Evolutionary conservation across 192 early-diverging fungal species (phyloP), one percentile per base, ranked within the genome.

Genomic region (Coemansia sp.): DNA sequence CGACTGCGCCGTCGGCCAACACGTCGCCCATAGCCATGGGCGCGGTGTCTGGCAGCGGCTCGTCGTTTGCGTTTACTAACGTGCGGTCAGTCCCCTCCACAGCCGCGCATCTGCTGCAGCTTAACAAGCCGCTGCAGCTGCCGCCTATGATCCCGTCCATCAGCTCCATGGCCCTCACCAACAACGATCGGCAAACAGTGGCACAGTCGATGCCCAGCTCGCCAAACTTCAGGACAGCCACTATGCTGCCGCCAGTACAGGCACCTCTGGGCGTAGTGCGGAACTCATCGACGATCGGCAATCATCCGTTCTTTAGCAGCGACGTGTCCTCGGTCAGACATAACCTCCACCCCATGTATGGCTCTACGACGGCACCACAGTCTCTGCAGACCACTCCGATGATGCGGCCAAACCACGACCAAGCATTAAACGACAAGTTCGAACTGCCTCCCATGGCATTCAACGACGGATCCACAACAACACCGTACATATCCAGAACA

Each of bases 171-270:
- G 57, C 22, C 40, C n/a, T n/a, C n/a, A 54, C 3, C 63, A 64
- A 20, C 49, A 49, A 10, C 49, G 15, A 15, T 32, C 17, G 14
- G 29, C 19, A 36, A 53, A 61, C 20, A 25, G 59, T 60, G 35
- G 46, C 78, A 10, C 78, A 81, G 63, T 81, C 78, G 27, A 71
- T 81, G 73, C 78, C 78, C 46, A 81, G 49, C 63, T 81, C 78
- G 46, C 78, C 78, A n/a, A 71, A 56, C 41, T 59, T 68, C 14
- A 31, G 37, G 4, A 29, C 58, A 15, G 39, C 40, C 56, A 43
- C 24, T 22, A 22, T 14, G 8, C 15, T 38, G 27, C 17, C 38
- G 49, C n/a, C 27, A 46, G 42, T 25, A 20, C 29, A 46, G 5
- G 25, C 42, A 7, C 45, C 22, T 6, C 36, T 31, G 36, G 62